Percentiles rank a stretch among this genome's conserved stretches.
These are phyloP conservation scores for Pochonia chlamydosporia DNA, from an alignment of 2,329 filamentous ascomycete genomes.

Conservation along the genomic window DNA sequence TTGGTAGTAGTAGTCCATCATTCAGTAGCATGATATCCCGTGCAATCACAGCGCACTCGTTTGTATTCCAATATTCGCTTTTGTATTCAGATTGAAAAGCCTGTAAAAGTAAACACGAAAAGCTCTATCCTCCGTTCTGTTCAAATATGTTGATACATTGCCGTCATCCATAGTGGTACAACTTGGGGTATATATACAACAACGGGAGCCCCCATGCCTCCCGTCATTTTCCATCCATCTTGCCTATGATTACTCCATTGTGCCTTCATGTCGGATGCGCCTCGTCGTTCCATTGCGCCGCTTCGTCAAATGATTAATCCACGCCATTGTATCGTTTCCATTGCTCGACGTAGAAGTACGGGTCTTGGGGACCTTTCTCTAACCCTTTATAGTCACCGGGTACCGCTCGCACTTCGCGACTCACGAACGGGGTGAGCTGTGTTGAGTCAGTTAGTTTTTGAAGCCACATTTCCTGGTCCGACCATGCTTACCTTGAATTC, in stretches of 20 bases:
- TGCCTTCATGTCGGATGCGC: background rate
- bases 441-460: constrained; percentile 12
- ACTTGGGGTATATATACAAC: constrained; percentile 24
- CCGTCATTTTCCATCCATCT: background rate
- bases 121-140: constrained; percentile 13
- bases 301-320: constrained; percentile 34
- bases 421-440: constrained; percentile 77
- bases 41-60: constrained; percentile 7
- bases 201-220: constrained; percentile 12
- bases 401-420: constrained; percentile 47
- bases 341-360: constrained; percentile 55
- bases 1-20: background rate
- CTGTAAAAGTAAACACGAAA: background rate
- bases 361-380: constrained; percentile 51
- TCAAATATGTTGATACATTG: background rate
- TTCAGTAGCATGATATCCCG: constrained; percentile 11
- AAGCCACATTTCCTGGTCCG: background rate
- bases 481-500: constrained; percentile 62
- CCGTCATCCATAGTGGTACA: constrained; percentile 25
- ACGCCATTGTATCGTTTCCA: constrained; percentile 66
- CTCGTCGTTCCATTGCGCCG: constrained; percentile 5
- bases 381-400: constrained; percentile 49
- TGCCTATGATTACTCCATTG: background rate
- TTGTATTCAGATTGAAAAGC: background rate
- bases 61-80: background rate